These are phyloP conservation scores for Ophiostoma pallidulum DNA, from an alignment of 2,329 filamentous ascomycete genomes.

Conservation along the genomic window DNA sequence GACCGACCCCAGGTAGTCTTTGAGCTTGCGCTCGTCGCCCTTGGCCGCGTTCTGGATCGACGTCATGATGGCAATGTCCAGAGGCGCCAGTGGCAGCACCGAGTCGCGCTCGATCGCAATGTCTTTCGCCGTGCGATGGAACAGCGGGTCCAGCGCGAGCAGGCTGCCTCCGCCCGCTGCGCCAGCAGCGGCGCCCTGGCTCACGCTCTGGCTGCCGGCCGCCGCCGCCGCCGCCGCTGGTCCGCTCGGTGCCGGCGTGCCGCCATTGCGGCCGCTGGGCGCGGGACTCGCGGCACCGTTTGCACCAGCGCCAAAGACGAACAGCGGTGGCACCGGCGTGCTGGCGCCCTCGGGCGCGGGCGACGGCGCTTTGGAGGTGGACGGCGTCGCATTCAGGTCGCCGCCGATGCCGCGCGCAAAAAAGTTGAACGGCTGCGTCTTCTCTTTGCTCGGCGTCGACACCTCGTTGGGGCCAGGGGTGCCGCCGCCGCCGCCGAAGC, in stretches of 20 bases:
- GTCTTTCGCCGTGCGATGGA: conserved; percentile 39
- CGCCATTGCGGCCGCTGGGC: conserved; percentile 42
- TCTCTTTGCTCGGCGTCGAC: conserved; percentile 54
- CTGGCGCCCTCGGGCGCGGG: conserved; percentile 69
- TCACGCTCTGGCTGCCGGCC: not conserved
- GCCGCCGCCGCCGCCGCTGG: not conserved
- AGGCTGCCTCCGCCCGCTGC: not conserved
- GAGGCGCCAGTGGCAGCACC: conserved; percentile 69
- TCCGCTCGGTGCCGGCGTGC: conserved; percentile 31
- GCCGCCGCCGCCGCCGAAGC: conserved; percentile 25
- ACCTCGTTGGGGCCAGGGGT: conserved; percentile 28
- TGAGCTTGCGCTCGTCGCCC: conserved; percentile 84
- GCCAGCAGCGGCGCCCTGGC: not conserved
- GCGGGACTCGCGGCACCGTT: conserved; percentile 43
- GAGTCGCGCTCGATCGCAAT: conserved; percentile 65
- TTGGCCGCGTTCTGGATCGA: conserved; percentile 80
- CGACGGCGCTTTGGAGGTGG: conserved; percentile 77
- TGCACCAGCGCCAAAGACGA: conserved; percentile 41
- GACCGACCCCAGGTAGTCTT: conserved; percentile 80
- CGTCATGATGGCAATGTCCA: conserved; percentile 83
- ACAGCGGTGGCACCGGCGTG: conserved; percentile 53
- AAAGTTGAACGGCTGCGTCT: conserved; percentile 58
- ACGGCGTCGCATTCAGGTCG: conserved; percentile 60
- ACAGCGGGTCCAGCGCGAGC: conserved; percentile 14
- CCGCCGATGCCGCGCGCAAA: conserved; percentile 53